Base-by-base conservation (phyloP, 805 yeast species). In the Lipomyces sp. region DNA sequence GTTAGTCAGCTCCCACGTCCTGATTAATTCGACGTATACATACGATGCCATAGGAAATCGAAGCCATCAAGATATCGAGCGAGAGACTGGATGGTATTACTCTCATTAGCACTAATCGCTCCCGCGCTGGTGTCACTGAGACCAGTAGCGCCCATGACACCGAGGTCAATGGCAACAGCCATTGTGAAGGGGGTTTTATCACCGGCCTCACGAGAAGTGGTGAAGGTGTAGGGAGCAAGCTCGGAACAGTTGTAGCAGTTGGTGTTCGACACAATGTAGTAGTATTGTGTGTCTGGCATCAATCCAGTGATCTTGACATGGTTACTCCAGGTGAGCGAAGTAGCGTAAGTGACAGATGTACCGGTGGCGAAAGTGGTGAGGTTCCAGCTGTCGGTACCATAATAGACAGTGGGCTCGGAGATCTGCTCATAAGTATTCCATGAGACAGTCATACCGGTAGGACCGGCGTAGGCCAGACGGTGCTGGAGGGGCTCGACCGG, bases 341-440 rank as follows among this genome's bases (percentile, higher is more conserved):
- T 68, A 24, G 63, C 62, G 57, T 67, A 72, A 32, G 72, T 72
- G 32, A 65, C 56, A 3, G 73, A 68, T 11, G 59, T 13, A 29
- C 62, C 62, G 4, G 35, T 34, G 4, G 62, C 62, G 33, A 15
- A 50, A 48, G 35, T 29, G 30, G 62, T 48, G 18, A 59, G 62
- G 11, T 59, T 42, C 62, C 62, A 59, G 32, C 15, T 32, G 61
- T 51, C 30, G 33, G 54, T 60, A 45, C 76, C 76, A 45, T 71
- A 73, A 50, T 63, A 51, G n/a, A 73, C 76, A 3, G 55, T 42
- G 2, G 76, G 76, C 4, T 58, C 53, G 3, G 48, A 13, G 8
- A 69, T 54, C 35, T 64, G 35, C 30, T 62, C 64, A 15, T 59
- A 51, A 7, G 76, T 72, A 62, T 67, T 71, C 76, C 76, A 74